Evolutionary conservation across 1,284 basidiomycete genomes (phyloP), one percentile per base, ranked within the genome.

Genomic region (Flammula alnicola): DNA sequence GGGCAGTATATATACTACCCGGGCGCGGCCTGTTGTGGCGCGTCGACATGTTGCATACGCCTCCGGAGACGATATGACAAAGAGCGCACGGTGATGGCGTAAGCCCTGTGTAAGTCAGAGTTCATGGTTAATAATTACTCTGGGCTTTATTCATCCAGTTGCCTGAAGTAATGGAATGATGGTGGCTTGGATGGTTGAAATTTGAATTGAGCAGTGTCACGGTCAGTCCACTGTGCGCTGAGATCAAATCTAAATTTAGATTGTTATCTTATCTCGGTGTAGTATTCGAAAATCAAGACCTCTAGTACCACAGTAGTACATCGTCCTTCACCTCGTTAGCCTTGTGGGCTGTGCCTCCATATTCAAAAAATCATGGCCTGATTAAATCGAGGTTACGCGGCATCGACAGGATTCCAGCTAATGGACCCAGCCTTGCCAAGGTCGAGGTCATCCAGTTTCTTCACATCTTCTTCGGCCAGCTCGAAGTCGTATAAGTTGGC

Each of bases 361-460:
- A n/a, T n/a, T n/a, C n/a, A n/a, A n/a, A n/a, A n/a, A n/a, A n/a
- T n/a, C n/a, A n/a, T n/a, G n/a, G n/a, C n/a, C n/a, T n/a, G n/a
- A n/a, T n/a, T n/a, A n/a, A n/a, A n/a, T n/a, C n/a, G n/a, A n/a
- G n/a, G n/a, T 54, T 43, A 62, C 9, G 51, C 41, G 26, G 52
- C 59, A 56, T 85, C 74, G 14, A 88, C 79, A 12, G 86, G 86
- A 60, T 90, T 88, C 88, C 88, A 90, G 41, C 78, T 81, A 39
- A 84, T 65, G 8, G 81, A 78, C 3, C 88, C 88, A 1, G 69
- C 73, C 46, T 77, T 73, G 1, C 85, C 89, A 40, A 72, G 65
- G 60, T 91, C 87, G 5, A 91, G 70, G 0, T 61, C 69, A 60
- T 90, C 82, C 3, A 93, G 65, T 26, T 64, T 64, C 2, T 56